Evolutionary conservation across 2,329 filamentous ascomycete genomes (phyloP), one percentile per base, ranked within the genome.

Genomic region (Elsinoe perseae): DNA sequence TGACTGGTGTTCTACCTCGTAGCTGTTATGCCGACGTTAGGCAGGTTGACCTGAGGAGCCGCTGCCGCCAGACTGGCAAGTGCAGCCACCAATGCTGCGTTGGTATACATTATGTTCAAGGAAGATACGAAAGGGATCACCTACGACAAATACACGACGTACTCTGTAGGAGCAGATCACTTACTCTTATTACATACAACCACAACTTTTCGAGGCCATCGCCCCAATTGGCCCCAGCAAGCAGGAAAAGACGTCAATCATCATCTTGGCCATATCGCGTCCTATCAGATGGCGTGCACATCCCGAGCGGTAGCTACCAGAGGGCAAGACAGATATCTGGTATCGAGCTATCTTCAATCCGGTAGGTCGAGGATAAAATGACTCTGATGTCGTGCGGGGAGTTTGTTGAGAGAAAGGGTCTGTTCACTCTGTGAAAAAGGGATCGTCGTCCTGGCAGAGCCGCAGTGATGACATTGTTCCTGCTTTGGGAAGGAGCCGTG

Each of bases 171-270:
- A 25, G 28, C 32, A 38, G 48, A 52, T 52, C 48, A n/a, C 25
- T 20, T 16, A n/a, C 25, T 38, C 48, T 52, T 52, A 52, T 52
- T 25, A 34, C 23, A 2, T 2, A 23, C 48, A 25, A 16, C 16
- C 20, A 38, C 16, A 38, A 7, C 10, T 23, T 28, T 14, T 25
- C 10, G 6, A 44, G 21, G 20, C 18, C 20, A 23, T 52, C 48
- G 48, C 48, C 23, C 48, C 48, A 38, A 34, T 36, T 25, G 18
- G 25, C 32, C 48, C 10, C 28, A 20, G 14, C 30, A 16, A 52
- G 48, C 28, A 38, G n/a, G 27, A 25, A 25, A 52, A 52, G 48
- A 52, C 48, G 48, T 52, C 48, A 52, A 38, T 52, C 48, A 20
- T 20, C 28, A 34, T 52, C 48, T 52, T 38, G 48, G 48, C 28